Conservation (phyloP, 2,329 filamentous ascomycete species). For the Cladosporium phlei region DNA sequence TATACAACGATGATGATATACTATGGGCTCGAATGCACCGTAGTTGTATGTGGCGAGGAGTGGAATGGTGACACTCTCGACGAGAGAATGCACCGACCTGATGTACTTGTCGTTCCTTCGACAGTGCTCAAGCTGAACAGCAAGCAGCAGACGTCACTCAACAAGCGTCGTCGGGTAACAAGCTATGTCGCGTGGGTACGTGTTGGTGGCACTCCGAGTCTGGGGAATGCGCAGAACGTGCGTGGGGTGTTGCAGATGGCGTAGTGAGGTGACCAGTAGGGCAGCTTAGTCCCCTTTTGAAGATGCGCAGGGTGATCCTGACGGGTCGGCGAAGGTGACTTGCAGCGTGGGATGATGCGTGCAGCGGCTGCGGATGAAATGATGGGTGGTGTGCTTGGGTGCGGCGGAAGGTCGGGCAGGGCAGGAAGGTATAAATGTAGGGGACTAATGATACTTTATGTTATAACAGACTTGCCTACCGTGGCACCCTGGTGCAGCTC, state of each 20-base stretch:
- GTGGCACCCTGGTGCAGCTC: background rate
- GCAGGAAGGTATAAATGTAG: slow-evolving; percentile 6
- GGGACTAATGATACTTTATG: background rate
- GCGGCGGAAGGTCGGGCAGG: slow-evolving; percentile 4
- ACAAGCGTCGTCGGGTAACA: slow-evolving; percentile 8
- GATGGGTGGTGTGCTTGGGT: slow-evolving; percentile 1
- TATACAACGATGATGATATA: background rate
- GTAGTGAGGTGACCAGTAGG: slow-evolving; percentile 14
- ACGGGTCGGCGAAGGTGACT: slow-evolving; percentile 18
- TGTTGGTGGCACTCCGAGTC: slow-evolving; percentile 1
- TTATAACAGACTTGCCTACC: slow-evolving; percentile 1
- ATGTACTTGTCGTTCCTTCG: slow-evolving; percentile 3
- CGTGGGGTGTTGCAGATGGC: slow-evolving; percentile 10
- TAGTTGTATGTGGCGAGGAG: too few species aligned
- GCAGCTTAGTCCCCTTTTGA: slow-evolving; percentile 5
- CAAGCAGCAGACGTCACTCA: slow-evolving; percentile 5
- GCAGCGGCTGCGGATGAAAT: slow-evolving; percentile 16
- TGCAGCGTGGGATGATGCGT: slow-evolving; percentile 27
- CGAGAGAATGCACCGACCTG: background rate
- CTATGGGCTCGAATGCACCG: background rate
- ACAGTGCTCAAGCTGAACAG: background rate
- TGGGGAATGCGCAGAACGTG: background rate
- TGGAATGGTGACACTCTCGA: too few species aligned
- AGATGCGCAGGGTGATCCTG: slow-evolving; percentile 12
- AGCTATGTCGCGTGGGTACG: slow-evolving; percentile 3